Conservation (phyloP, 2,329 filamentous ascomycete species). For the Alternaria viburni region DNA sequence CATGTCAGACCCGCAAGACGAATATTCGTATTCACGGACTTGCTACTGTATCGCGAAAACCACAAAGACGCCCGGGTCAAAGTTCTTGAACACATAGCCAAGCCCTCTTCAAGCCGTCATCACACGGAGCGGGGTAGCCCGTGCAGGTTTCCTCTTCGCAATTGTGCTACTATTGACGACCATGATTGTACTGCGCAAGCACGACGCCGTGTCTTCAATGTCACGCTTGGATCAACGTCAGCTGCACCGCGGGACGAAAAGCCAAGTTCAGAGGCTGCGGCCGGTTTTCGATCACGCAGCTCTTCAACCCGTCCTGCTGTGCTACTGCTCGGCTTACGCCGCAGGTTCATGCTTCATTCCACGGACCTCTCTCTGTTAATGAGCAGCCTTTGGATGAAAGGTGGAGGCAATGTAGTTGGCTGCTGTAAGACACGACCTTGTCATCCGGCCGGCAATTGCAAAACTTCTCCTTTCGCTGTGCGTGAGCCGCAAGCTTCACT, state of each 20-base stretch:
- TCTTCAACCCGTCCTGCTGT: background rate
- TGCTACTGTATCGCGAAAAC: background rate
- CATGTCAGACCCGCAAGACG: background rate
- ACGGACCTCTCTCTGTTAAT: background rate
- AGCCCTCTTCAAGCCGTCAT: slow-evolving; percentile 1
- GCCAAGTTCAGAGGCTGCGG: background rate
- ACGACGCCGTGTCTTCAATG: slow-evolving; percentile 7
- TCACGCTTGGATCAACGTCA: slow-evolving; percentile 16
- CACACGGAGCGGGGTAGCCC: slow-evolving; percentile 11
- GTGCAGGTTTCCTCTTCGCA: slow-evolving; percentile 1
- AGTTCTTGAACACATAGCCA: background rate
- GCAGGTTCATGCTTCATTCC: background rate
- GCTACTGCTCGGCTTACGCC: slow-evolving; percentile 1
- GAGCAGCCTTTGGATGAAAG: background rate
- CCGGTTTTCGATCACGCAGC: slow-evolving; percentile 10
- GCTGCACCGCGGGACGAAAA: slow-evolving; percentile 13
- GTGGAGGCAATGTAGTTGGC: background rate
- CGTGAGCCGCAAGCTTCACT: slow-evolving; percentile 1
- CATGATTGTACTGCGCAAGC: slow-evolving; percentile 3
- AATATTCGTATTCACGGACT: background rate
- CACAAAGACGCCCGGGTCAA: background rate
- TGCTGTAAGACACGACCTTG: slow-evolving; percentile 1
- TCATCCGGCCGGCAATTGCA: background rate
- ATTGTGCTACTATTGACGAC: slow-evolving; percentile 16
- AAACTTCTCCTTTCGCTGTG: background rate